Percentiles rank a stretch among this genome's conserved stretches.
Conservation (phyloP, 306 rosid species). For the Cicer yamashitae region DNA sequence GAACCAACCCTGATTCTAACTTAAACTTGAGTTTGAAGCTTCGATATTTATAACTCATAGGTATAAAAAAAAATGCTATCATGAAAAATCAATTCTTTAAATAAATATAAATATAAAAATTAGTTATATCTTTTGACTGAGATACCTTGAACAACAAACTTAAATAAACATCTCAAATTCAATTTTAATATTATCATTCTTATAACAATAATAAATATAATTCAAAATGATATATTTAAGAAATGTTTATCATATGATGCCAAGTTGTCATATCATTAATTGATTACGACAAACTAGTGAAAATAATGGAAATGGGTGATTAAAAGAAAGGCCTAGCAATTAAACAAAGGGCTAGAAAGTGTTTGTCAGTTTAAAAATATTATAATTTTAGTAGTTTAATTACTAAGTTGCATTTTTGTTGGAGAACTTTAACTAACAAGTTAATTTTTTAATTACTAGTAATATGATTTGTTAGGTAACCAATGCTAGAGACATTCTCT, state of each 20-base stretch:
- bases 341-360: slow-evolving; percentile 63
- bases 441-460: slow-evolving; percentile 18
- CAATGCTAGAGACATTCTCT: slow-evolving; percentile 82
- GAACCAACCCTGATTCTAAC: too few relatives aligned
- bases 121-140: too few relatives aligned
- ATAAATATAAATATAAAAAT: too few relatives aligned
- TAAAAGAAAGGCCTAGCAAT: slow-evolving; percentile 59
- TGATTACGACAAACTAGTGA: slow-evolving; percentile 42
- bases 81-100: too few relatives aligned
- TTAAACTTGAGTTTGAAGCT: too few relatives aligned
- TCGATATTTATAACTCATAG: too few relatives aligned
- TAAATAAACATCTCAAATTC: background rate
- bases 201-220: too few relatives aligned
- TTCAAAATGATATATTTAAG: too few relatives aligned
- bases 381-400: background rate
- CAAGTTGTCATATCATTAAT: background rate
- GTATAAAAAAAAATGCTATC: too few relatives aligned
- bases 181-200: background rate
- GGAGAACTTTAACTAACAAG: slow-evolving; percentile 43
- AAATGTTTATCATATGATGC: too few relatives aligned
- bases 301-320: slow-evolving; percentile 37
- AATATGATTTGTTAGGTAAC: slow-evolving; percentile 49
- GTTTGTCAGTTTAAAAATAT: slow-evolving; percentile 33
- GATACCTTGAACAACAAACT: too few relatives aligned
- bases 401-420: slow-evolving; percentile 52